Conservation (phyloP, 805 yeast genomes). For the Metschnikowia drakensbergensis region DNA sequence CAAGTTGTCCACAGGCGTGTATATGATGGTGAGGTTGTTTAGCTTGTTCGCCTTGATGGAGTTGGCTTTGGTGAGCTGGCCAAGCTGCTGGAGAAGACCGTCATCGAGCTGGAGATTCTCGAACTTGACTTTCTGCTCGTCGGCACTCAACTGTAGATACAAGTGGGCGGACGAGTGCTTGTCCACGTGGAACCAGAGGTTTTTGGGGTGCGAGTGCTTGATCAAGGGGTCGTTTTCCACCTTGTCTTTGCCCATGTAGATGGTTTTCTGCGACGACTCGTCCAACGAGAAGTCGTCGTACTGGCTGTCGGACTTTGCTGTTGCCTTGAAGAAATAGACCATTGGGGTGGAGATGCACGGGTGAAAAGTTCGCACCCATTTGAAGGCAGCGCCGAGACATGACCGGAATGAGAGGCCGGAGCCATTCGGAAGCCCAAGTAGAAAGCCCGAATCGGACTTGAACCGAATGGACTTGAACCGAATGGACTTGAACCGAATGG, state of each 20-base stretch:
- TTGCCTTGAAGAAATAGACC: conserved; percentile 20
- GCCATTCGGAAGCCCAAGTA: too few relatives aligned
- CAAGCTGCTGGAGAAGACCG: conserved; percentile 45
- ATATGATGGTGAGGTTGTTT: conserved; percentile 61
- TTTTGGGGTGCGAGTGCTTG: conserved; percentile 59
- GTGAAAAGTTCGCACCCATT: not conserved
- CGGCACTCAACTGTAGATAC: conserved; percentile 52
- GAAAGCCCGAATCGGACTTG: too few relatives aligned
- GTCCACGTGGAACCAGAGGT: conserved; percentile 81
- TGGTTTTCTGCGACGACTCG: conserved; percentile 7
- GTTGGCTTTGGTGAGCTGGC: conserved; percentile 73
- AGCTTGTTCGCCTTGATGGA: conserved; percentile 73
- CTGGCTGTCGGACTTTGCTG: conserved; percentile 5
- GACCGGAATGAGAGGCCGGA: too few relatives aligned
- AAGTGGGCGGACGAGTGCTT: conserved; percentile 75
- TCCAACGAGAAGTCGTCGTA: conserved; percentile 20
- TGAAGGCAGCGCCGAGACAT: too few relatives aligned
- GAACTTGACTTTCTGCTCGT: conserved; percentile 43
- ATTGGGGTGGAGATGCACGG: conserved; percentile 6
- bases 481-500: too few relatives aligned
- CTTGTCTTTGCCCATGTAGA: conserved; percentile 74
- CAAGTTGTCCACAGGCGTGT: conserved; percentile 72
- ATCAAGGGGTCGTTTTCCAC: conserved; percentile 55
- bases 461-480: too few relatives aligned
- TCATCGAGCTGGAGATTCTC: conserved; percentile 39